These are phyloP conservation scores for Gossypium laxum DNA, from an alignment of 441 rosid genomes.

Conservation along the genomic window DNA sequence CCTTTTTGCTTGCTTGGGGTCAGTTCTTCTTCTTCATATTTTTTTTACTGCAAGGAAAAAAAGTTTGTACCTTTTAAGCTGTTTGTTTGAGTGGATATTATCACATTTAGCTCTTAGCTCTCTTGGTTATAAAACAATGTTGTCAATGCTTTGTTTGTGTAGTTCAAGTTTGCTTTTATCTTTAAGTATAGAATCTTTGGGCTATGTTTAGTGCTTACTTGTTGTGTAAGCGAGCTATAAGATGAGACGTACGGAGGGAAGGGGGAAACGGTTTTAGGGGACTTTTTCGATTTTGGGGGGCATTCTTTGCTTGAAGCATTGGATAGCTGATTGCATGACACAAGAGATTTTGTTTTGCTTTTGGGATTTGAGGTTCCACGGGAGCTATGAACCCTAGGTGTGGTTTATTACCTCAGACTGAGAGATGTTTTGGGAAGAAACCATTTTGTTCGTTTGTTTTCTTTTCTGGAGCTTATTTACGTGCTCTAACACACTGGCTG, in stretches of 20 bases:
- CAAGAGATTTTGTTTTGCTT: constrained; percentile 19
- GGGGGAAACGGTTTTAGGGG: neutral
- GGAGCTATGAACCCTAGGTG: constrained; percentile 26
- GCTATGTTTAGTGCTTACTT: constrained; percentile 30
- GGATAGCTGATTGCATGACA: constrained; percentile 18
- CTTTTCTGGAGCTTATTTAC: constrained; percentile 30
- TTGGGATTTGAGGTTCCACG: constrained; percentile 4
- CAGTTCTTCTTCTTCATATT: constrained; percentile 24
- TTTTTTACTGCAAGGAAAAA: neutral
- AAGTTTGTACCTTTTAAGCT: neutral
- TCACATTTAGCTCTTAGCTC: neutral
- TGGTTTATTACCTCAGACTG: constrained; percentile 20
- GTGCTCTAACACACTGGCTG: constrained; percentile 7
- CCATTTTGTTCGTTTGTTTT: constrained; percentile 25
- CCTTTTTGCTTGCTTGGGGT: constrained; percentile 61
- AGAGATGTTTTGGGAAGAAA: constrained; percentile 27
- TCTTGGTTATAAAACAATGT: neutral
- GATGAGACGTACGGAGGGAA: constrained; percentile 9
- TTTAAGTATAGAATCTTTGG: constrained; percentile 30
- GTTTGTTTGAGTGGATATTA: neutral
- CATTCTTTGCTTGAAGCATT: constrained; percentile 35
- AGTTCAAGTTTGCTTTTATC: constrained; percentile 9
- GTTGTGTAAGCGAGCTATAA: constrained; percentile 28
- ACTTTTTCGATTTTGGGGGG: constrained; percentile 15
- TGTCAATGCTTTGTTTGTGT: neutral